These are phyloP conservation scores for Senecio squalidus DNA, from an alignment of 140 eudicot species.

Conservation along the genomic window DNA sequence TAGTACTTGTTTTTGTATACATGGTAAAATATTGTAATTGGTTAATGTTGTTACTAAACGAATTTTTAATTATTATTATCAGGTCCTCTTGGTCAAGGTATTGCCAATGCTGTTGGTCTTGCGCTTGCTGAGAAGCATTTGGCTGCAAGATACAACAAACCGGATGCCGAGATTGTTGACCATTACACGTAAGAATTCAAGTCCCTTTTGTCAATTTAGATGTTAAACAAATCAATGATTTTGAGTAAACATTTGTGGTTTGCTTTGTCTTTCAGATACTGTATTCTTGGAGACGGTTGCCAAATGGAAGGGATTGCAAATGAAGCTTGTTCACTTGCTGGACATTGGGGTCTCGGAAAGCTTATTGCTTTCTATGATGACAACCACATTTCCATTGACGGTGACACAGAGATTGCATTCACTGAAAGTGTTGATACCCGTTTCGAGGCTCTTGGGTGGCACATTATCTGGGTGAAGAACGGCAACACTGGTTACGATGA, in stretches of 20 bases:
- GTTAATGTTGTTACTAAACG: background rate
- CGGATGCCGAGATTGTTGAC: conserved; percentile 80
- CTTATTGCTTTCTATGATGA: conserved; percentile 95
- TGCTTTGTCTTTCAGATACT: conserved; percentile 41
- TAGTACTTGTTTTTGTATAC: background rate
- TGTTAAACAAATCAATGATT: background rate
- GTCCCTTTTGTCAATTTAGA: background rate
- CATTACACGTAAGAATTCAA: conserved; percentile 76
- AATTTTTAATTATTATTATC: conserved; percentile 7
- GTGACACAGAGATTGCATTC: conserved; percentile 95
- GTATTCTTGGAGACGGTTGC: conserved; percentile 87
- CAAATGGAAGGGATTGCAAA: conserved; percentile 97
- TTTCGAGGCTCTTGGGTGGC: conserved; percentile 98
- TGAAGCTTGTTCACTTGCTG: conserved; percentile 97
- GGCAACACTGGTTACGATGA: conserved; percentile 97
- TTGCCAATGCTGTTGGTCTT: conserved; percentile 94
- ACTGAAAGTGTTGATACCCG: conserved; percentile 79
- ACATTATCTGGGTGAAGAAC: conserved; percentile 93
- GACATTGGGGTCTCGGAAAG: conserved; percentile 99
- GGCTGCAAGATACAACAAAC: conserved; percentile 96
- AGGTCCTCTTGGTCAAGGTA: conserved; percentile 99
- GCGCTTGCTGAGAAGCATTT: conserved; percentile 98
- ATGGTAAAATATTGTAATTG: background rate
- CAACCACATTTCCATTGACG: conserved; percentile 93
- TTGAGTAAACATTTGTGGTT: background rate